These are phyloP conservation scores for Arachis stenosperma DNA, from an alignment of 306 rosid genomes.

Conservation along the genomic window DNA sequence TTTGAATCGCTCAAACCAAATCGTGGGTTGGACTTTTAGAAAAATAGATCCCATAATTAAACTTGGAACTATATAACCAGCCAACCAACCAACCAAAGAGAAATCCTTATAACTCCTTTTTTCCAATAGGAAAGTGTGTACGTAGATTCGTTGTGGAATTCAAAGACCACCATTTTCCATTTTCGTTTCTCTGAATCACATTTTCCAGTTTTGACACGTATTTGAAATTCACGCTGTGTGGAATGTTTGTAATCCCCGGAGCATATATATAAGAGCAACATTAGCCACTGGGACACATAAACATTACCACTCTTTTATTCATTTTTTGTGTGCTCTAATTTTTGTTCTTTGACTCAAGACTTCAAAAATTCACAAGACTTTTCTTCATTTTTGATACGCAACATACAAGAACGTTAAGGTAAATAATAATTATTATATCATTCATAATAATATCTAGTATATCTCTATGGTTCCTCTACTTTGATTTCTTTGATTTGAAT, in stretches of 20 bases:
- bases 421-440: conserved; percentile 12
- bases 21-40: conserved; percentile 58
- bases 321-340: not conserved
- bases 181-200: conserved; percentile 24
- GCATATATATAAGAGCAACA: conserved; percentile 34
- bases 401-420: conserved; percentile 21
- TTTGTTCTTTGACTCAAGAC: conserved; percentile 11
- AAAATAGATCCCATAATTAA: not conserved
- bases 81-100: not conserved
- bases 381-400: conserved; percentile 5
- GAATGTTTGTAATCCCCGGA: conserved; percentile 14
- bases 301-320: conserved; percentile 28
- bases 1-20: conserved; percentile 60
- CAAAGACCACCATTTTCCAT: conserved; percentile 37
- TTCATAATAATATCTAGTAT: no score
- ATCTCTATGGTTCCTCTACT: no score
- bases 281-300: not conserved
- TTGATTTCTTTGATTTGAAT: no score
- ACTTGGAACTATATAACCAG: conserved; percentile 30
- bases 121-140: conserved; percentile 28
- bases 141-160: conserved; percentile 42
- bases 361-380: conserved; percentile 6
- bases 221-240: conserved; percentile 37
- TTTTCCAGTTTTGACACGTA: conserved; percentile 52
- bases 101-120: not conserved